A percentile compares a stretch with the other conserved stretches of the same genome.
Evolutionary conservation across 305 asterid species (phyloP).

Genomic region (Fraxinus albicans): DNA sequence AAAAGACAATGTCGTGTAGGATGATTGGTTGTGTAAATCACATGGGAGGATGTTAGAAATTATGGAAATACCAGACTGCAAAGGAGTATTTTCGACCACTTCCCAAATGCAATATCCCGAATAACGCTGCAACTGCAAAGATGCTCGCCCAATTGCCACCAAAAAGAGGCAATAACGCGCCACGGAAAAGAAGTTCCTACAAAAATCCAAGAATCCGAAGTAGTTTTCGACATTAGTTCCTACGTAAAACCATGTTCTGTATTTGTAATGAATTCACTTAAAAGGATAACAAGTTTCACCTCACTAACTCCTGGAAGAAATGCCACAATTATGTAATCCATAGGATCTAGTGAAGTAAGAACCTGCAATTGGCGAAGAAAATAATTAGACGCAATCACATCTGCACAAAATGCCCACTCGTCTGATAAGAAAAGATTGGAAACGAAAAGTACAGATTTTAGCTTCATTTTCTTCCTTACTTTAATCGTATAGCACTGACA

Average conservation of each 20-base stretch:
- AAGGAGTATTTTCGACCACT: conserved; percentile 89
- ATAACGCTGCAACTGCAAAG: conserved; percentile 61
- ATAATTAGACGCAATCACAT: neutral
- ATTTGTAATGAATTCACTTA: neutral
- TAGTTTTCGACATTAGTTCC: conserved; percentile 6
- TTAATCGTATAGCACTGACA: neutral
- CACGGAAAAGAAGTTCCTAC: conserved; percentile 90
- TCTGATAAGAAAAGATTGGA: neutral
- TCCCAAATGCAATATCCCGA: conserved; percentile 80
- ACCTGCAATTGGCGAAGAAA: conserved; percentile 48
- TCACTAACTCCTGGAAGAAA: conserved; percentile 85
- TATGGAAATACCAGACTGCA: conserved; percentile 60
- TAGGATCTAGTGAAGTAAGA: conserved; percentile 74
- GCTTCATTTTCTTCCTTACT: neutral
- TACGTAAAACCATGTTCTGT: neutral
- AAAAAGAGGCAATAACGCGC: conserved; percentile 73
- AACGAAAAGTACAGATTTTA: neutral
- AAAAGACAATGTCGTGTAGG: neutral
- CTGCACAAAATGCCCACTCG: neutral
- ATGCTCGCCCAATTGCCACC: conserved; percentile 56
- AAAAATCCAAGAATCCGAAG: conserved; percentile 12
- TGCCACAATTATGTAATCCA: conserved; percentile 75
- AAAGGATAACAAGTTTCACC: conserved; percentile 38
- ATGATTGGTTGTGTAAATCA: neutral
- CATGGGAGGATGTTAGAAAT: neutral